Evolutionary conservation across 345 rosid species (phyloP).

Genomic region (Anastatica hierochuntica): DNA sequence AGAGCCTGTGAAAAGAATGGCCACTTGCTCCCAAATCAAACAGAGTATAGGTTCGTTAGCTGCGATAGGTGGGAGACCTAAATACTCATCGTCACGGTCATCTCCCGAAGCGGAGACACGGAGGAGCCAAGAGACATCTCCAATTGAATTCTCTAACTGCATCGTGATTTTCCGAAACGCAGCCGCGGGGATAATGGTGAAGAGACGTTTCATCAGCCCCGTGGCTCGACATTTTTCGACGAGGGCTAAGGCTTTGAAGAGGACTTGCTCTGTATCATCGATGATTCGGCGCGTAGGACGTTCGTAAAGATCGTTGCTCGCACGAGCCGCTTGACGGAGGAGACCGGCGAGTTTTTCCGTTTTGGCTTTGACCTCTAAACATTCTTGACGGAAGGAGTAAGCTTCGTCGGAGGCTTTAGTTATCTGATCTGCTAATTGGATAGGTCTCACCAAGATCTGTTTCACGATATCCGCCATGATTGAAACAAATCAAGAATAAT

Average conservation of each 20-base stretch:
- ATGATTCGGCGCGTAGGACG: conserved; percentile 71
- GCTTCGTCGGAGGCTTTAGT: conserved; percentile 54
- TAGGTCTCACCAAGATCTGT: conserved; percentile 56
- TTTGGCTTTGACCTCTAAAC: conserved; percentile 56
- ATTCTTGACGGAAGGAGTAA: conserved; percentile 66
- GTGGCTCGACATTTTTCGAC: conserved; percentile 57
- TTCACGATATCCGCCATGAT: conserved; percentile 73
- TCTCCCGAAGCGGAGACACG: conserved; percentile 51
- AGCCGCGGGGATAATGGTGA: conserved; percentile 73
- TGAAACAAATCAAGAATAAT: not conserved
- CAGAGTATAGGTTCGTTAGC: conserved; percentile 79
- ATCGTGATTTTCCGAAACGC: conserved; percentile 52
- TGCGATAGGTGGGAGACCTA: conserved; percentile 79
- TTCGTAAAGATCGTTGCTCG: conserved; percentile 61
- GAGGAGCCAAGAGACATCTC: conserved; percentile 71
- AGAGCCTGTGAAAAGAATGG: conserved; percentile 56
- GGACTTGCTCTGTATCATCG: conserved; percentile 69
- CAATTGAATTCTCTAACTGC: conserved; percentile 74
- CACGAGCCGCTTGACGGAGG: conserved; percentile 71
- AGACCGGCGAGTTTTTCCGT: conserved; percentile 60
- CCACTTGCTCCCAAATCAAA: conserved; percentile 81
- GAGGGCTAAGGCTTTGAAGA: conserved; percentile 50
- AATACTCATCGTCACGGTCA: conserved; percentile 55
- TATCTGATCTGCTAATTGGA: conserved; percentile 67
- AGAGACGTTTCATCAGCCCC: conserved; percentile 57